Conservation (phyloP, 345 rosid genomes). For the Erucastrum elatum region DNA sequence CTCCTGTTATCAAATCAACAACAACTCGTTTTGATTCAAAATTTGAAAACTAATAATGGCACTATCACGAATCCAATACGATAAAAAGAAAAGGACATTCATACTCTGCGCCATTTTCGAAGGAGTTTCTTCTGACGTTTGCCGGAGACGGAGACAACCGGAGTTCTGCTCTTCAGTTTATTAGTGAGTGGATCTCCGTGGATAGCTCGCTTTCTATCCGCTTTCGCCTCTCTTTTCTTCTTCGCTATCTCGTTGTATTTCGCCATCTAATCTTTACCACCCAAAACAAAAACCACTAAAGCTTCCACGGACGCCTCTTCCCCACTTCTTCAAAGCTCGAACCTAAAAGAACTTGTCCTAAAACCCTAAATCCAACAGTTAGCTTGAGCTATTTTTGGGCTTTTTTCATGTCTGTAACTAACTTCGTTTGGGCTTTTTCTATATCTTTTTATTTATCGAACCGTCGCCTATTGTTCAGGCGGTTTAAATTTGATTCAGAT, state of each 20-base stretch:
- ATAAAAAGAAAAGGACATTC: neutral
- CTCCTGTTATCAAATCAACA: conserved; percentile 44
- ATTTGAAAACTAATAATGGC: neutral
- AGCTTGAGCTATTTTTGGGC: neutral
- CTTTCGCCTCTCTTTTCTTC: conserved; percentile 61
- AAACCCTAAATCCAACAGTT: conserved; percentile 23
- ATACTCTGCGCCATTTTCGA: conserved; percentile 74
- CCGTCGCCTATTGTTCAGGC: too few relatives aligned
- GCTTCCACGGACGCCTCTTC: conserved; percentile 18
- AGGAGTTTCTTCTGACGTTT: conserved; percentile 80
- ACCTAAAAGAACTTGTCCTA: neutral
- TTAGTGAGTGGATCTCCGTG: conserved; percentile 68
- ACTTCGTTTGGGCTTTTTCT: conserved; percentile 22
- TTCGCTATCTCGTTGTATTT: conserved; percentile 80
- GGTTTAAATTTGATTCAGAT: too few relatives aligned
- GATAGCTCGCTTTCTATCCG: conserved; percentile 54
- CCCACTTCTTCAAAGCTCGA: neutral
- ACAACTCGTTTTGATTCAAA: neutral
- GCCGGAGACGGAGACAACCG: conserved; percentile 57
- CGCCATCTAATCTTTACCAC: conserved; percentile 49
- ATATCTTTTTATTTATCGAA: neutral
- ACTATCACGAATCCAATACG: neutral
- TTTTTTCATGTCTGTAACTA: neutral
- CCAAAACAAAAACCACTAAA: neutral
- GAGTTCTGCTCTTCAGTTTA: conserved; percentile 56